Percentiles rank a stretch among this genome's conserved stretches.
Conservation (phyloP, 148 eudicot species). For the Limonium bicolor region DNA sequence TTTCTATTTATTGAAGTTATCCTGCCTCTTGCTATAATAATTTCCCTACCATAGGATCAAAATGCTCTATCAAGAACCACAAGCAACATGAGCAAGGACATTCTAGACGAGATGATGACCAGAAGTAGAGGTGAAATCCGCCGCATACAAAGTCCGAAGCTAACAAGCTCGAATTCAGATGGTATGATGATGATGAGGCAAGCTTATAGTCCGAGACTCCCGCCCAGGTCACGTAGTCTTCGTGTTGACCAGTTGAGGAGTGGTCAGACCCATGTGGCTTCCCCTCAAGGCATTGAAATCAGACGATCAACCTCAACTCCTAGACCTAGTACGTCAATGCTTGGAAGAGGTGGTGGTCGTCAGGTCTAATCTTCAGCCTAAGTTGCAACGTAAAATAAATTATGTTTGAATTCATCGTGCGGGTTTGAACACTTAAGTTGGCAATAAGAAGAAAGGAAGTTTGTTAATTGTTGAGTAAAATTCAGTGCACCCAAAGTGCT, state of each 20-base stretch:
- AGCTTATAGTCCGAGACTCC: slow-evolving; percentile 40
- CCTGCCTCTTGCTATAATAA: background rate
- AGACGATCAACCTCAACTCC: slow-evolving; percentile 46
- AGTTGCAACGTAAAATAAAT: no score
- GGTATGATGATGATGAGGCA: slow-evolving; percentile 29
- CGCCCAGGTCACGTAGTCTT: slow-evolving; percentile 33
- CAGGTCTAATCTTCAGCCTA: slow-evolving; percentile 32
- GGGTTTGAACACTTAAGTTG: no score
- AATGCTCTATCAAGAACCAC: slow-evolving; percentile 17
- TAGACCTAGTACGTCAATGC: slow-evolving; percentile 40
- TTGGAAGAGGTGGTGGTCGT: slow-evolving; percentile 24
- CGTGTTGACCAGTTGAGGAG: slow-evolving; percentile 24
- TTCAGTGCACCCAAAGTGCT: no score
- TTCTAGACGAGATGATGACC: slow-evolving; percentile 63
- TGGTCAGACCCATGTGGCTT: slow-evolving; percentile 26
- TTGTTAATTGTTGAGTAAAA: no score
- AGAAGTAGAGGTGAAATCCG: slow-evolving; percentile 85
- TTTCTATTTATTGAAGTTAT: background rate
- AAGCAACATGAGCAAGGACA: slow-evolving; percentile 28
- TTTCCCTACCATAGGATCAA: slow-evolving; percentile 32
- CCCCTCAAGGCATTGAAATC: slow-evolving; percentile 35
- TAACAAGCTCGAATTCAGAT: slow-evolving; percentile 36
- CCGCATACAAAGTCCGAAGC: slow-evolving; percentile 42
- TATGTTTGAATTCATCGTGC: no score
- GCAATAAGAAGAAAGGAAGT: no score